Conservation (phyloP, 768 basidiomycete species). For the Agaricus blazei region DNA sequence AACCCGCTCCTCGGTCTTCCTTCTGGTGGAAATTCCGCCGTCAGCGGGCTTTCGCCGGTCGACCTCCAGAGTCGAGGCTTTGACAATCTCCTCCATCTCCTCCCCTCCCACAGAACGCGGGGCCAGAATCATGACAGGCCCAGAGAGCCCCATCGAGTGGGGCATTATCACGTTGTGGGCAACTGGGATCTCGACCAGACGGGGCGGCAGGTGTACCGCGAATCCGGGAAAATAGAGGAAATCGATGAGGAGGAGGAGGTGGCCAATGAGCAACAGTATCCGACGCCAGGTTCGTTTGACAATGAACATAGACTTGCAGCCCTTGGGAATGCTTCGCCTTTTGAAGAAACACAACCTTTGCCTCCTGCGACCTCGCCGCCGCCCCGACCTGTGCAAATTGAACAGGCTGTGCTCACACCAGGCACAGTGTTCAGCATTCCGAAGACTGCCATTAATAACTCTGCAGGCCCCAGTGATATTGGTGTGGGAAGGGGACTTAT, state of each 20-base stretch:
- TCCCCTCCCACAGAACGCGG: background rate
- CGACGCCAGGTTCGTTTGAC: conserved; percentile 7
- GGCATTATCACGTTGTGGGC: conserved; percentile 15
- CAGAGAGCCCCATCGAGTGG: background rate
- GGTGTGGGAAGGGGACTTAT: conserved; percentile 2
- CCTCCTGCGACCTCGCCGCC: conserved; percentile 20
- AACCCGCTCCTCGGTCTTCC: background rate
- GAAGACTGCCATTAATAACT: conserved; percentile 15
- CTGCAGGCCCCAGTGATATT: conserved; percentile 10
- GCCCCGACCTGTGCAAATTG: conserved; percentile 15
- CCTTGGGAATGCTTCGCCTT: conserved; percentile 1
- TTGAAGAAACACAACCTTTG: conserved; percentile 12
- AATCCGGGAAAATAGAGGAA: conserved; percentile 25
- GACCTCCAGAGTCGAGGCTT: background rate
- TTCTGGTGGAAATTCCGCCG: background rate
- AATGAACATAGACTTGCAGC: conserved; percentile 4
- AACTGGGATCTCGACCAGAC: conserved; percentile 21
- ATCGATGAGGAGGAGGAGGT: conserved; percentile 18
- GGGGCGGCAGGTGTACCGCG: conserved; percentile 18
- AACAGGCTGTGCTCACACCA: conserved; percentile 2
- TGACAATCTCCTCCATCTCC: background rate
- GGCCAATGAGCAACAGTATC: conserved; percentile 9
- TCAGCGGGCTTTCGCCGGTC: conserved; percentile 2
- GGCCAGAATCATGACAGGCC: background rate
- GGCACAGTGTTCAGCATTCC: conserved; percentile 20